phyloP scores from a whole-genome alignment of 352 stramenopile genomes.

The Aphanomyces stellatus region DNA sequence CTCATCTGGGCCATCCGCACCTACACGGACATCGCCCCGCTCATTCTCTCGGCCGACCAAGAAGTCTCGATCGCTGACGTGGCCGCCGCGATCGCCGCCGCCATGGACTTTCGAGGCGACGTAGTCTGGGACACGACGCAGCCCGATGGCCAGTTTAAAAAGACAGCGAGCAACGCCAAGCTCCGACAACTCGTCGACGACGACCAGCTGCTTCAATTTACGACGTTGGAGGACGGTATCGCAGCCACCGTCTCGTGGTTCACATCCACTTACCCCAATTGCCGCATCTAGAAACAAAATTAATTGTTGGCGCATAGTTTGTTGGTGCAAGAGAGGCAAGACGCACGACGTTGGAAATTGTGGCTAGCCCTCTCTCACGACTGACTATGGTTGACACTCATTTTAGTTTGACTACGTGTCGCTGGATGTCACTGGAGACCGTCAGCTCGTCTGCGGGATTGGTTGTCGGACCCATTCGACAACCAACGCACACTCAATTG shows the following conservation, averaged over 20 bases:
- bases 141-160: conserved; percentile 98
- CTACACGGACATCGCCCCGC: conserved; percentile 87
- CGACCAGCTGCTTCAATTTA: conserved; percentile 98
- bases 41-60: conserved; percentile 94
- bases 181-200: conserved; percentile 82
- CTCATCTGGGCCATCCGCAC: conserved; percentile 77
- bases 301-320: too few relatives aligned
- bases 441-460: too few relatives aligned
- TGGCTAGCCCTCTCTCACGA: too few relatives aligned
- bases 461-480: too few relatives aligned
- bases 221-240: conserved; percentile 83
- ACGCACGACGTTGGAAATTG: too few relatives aligned
- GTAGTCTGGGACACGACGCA: conserved; percentile 90
- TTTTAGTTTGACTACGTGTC: too few relatives aligned
- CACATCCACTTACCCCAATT: conserved; percentile 11
- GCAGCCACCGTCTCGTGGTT: conserved; percentile 48
- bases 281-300: conserved; percentile 13
- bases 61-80: conserved; percentile 96
- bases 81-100: conserved; percentile 59
- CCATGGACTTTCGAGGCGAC: conserved; percentile 75
- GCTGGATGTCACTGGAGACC: too few relatives aligned
- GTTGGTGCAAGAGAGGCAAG: too few relatives aligned
- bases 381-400: too few relatives aligned
- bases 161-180: conserved; percentile 97
- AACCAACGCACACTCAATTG: too few relatives aligned